phyloP scores from a whole-genome alignment of 2,329 filamentous ascomycete species.

The Pseudogymnoascus sp. region DNA sequence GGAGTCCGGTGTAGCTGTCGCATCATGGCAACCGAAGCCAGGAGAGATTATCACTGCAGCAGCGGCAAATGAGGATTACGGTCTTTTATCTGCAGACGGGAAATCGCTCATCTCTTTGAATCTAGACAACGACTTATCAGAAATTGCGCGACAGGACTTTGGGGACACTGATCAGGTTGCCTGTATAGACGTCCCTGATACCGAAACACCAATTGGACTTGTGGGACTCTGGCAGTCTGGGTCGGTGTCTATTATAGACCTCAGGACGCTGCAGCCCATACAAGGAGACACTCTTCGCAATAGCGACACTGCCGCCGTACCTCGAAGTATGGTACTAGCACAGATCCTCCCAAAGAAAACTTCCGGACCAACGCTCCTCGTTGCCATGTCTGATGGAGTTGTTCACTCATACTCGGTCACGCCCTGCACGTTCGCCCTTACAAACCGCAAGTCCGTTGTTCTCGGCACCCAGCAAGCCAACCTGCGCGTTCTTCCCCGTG shows the following conservation, averaged over 20 bases:
- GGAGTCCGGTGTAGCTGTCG: slow-evolving; percentile 44
- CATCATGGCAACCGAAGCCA: slow-evolving; percentile 47
- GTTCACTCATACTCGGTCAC: slow-evolving; percentile 77
- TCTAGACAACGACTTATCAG: slow-evolving; percentile 47
- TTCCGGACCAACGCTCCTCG: slow-evolving; percentile 65
- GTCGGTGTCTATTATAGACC: slow-evolving; percentile 62
- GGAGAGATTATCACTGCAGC: slow-evolving; percentile 63
- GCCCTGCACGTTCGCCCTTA: slow-evolving; percentile 50
- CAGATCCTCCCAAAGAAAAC: slow-evolving; percentile 56
- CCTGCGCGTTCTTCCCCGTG: slow-evolving; percentile 67
- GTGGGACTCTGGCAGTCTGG: slow-evolving; percentile 85
- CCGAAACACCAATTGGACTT: slow-evolving; percentile 53
- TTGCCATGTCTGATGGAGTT: slow-evolving; percentile 87
- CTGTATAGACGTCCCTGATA: slow-evolving; percentile 68
- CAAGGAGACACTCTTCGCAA: slow-evolving; percentile 54
- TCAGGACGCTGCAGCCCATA: slow-evolving; percentile 57
- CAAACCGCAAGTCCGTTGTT: slow-evolving; percentile 69
- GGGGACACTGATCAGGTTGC: slow-evolving; percentile 68
- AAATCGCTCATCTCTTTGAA: slow-evolving; percentile 62
- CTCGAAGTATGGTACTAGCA: slow-evolving; percentile 71
- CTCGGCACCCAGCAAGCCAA: slow-evolving; percentile 78
- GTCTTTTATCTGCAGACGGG: slow-evolving; percentile 70
- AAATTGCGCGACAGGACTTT: slow-evolving; percentile 52
- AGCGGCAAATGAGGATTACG: slow-evolving; percentile 60
- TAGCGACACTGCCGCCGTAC: slow-evolving; percentile 66